Evolutionary conservation across 441 rosid species (phyloP).

Genomic region (Croton setiger): DNA sequence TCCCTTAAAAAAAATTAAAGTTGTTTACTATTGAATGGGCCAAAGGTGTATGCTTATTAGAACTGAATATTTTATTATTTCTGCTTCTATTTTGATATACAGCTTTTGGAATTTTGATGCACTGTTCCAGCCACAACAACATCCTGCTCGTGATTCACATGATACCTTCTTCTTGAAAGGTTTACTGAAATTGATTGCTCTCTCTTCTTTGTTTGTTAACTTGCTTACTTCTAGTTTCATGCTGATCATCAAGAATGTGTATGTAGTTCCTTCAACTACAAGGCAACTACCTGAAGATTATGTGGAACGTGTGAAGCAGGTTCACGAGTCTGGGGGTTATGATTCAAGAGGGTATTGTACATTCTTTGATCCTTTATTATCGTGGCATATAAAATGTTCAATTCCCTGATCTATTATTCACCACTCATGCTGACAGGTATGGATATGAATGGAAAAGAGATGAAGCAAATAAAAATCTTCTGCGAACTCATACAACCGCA

Average conservation of each 20-base stretch:
- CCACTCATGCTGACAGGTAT: constrained; percentile 43
- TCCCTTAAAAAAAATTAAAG: not conserved
- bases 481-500: constrained; percentile 95
- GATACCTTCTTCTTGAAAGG: constrained; percentile 87
- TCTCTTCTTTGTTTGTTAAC: not conserved
- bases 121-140: constrained; percentile 93
- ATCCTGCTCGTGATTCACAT: constrained; percentile 98
- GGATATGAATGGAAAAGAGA: constrained; percentile 93
- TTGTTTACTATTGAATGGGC: not conserved
- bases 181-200: constrained; percentile 23
- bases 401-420: constrained; percentile 1
- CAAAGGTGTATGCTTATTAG: not conserved
- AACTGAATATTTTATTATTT: not conserved
- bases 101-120: constrained; percentile 99
- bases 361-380: constrained; percentile 3
- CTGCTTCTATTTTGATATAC: constrained; percentile 23
- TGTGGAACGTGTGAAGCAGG: constrained; percentile 64
- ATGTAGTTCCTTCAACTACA: constrained; percentile 74
- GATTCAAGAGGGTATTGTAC: constrained; percentile 80
- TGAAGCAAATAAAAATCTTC: constrained; percentile 87
- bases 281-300: constrained; percentile 82
- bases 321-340: constrained; percentile 74
- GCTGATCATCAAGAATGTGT: constrained; percentile 19
- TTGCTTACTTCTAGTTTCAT: constrained; percentile 10
- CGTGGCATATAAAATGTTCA: not conserved